A percentile compares a stretch with the other conserved stretches of the same genome.
Conservation (phyloP, 2,329 filamentous ascomycete genomes). For the Cladophialophora carrionii region DNA sequence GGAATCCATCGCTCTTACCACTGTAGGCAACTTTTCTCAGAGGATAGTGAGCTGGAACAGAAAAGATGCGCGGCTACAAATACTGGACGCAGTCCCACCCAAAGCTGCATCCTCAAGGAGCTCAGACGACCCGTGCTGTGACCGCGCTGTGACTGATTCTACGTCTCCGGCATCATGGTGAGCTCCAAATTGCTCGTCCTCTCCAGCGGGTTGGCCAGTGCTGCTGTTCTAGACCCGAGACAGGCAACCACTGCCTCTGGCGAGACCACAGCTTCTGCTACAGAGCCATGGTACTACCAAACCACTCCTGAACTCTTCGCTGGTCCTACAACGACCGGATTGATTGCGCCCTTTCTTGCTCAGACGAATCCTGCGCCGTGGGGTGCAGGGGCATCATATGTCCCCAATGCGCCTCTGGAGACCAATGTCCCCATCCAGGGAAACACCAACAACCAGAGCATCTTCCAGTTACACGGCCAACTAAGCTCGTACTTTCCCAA, state of each 20-base stretch:
- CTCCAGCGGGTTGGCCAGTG: conserved; percentile 16
- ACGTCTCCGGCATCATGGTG: neutral
- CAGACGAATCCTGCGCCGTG: conserved; percentile 71
- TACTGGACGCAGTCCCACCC: neutral
- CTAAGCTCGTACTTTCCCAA: conserved; percentile 72
- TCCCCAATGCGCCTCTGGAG: conserved; percentile 71
- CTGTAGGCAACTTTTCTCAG: neutral
- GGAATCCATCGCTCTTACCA: neutral
- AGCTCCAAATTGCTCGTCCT: conserved; percentile 1
- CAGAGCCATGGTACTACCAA: conserved; percentile 35
- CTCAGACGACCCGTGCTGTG: neutral
- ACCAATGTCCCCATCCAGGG: conserved; percentile 70
- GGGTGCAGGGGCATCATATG: conserved; percentile 60
- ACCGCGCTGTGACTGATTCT: neutral
- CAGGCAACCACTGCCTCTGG: conserved; percentile 14
- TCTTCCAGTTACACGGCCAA: conserved; percentile 72
- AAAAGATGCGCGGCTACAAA: conserved; percentile 1
- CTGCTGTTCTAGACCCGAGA: conserved; percentile 25
- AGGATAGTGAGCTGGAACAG: neutral
- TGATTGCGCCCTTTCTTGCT: conserved; percentile 67
- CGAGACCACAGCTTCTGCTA: conserved; percentile 14
- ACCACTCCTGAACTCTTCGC: conserved; percentile 33
- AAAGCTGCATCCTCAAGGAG: neutral
- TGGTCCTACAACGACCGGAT: conserved; percentile 60
- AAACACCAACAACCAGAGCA: conserved; percentile 61